Conservation (phyloP, 2,329 filamentous ascomycete genomes). For the Diaporthe amygdali region DNA sequence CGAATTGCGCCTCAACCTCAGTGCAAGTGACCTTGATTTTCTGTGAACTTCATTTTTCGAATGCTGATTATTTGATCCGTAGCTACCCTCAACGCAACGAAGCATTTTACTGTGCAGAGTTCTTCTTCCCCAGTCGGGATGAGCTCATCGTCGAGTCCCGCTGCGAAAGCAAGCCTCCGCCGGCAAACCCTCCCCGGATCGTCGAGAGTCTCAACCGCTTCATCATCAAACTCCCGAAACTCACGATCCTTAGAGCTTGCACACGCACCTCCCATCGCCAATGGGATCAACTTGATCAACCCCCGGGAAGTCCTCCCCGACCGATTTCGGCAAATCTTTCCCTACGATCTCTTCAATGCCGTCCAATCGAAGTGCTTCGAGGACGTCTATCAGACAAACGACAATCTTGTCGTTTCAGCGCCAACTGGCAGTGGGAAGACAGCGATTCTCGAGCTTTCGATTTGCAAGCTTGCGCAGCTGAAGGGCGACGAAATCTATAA, state of each 20-base stretch:
- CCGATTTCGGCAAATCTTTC: slow-evolving; percentile 71
- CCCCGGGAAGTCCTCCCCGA: slow-evolving; percentile 66
- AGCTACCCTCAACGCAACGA: background rate
- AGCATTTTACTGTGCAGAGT: too few relatives aligned
- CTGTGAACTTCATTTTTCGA: background rate
- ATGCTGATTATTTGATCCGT: background rate
- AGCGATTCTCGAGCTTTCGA: slow-evolving; percentile 79
- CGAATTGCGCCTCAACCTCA: background rate
- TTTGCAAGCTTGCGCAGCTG: slow-evolving; percentile 71
- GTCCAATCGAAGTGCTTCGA: slow-evolving; percentile 82
- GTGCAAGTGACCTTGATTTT: background rate
- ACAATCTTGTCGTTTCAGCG: slow-evolving; percentile 81
- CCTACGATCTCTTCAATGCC: slow-evolving; percentile 79
- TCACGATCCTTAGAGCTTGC: background rate
- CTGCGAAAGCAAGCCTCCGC: background rate
- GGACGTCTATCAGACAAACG: slow-evolving; percentile 66
- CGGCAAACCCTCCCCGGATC: background rate
- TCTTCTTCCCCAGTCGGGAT: background rate
- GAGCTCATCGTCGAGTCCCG: slow-evolving; percentile 2
- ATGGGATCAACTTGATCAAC: slow-evolving; percentile 46
- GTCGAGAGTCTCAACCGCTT: background rate
- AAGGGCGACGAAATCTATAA: slow-evolving; percentile 70
- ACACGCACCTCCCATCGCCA: slow-evolving; percentile 40
- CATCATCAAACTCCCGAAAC: background rate
- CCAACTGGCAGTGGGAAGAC: slow-evolving; percentile 90